Evolutionary conservation across 805 yeast genomes (phyloP), one percentile per base, ranked within the genome.

Genomic region (Vanderwaltozyma tropicalis): DNA sequence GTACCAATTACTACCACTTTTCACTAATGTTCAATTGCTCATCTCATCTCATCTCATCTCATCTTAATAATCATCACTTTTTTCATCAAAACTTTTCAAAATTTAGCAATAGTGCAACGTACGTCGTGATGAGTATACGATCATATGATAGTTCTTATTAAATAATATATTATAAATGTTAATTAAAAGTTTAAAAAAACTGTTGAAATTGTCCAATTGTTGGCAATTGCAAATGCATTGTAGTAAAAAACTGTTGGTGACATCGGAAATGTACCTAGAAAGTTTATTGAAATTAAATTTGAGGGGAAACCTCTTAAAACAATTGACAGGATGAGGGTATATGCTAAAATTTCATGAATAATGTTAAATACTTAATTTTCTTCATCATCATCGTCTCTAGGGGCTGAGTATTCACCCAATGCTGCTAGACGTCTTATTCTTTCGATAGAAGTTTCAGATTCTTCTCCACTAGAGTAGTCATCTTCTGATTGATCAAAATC

Each of bases 361-460:
- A n/a, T n/a, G n/a, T n/a, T n/a, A n/a, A 15, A 29, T 5, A 15
- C 13, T 30, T 18, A 11, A 19, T 64, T 71, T 46, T 74, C 78
- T 39, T 74, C 78, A 47, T 72, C 76, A 35, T 66, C 68, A 13
- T 61, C 63, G 35, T 62, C 55, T 41, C 71, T 63, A 21, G 63
- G 58, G 3, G 62, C 65, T 7, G 60, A 49, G 17, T 57, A 53
- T 32, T 59, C 56, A 2, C 80, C 79, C 42, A 74, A 58, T 0
- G 80, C 80, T 5, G 73, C 71, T 39, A 81, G 56, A 41, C 88
- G 67, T 48, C 88, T 70, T 28, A 66, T 64, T 40, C 73, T 69
- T 54, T 81, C 88, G 18, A 76, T 74, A n/a, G 67, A 79, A 0
- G 86, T 78, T 53, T 80, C 88, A 12, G 38, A 35, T 13, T 35